These are phyloP conservation scores for Venturia nashicola DNA, from an alignment of 2,329 filamentous ascomycete genomes.

Conservation along the genomic window DNA sequence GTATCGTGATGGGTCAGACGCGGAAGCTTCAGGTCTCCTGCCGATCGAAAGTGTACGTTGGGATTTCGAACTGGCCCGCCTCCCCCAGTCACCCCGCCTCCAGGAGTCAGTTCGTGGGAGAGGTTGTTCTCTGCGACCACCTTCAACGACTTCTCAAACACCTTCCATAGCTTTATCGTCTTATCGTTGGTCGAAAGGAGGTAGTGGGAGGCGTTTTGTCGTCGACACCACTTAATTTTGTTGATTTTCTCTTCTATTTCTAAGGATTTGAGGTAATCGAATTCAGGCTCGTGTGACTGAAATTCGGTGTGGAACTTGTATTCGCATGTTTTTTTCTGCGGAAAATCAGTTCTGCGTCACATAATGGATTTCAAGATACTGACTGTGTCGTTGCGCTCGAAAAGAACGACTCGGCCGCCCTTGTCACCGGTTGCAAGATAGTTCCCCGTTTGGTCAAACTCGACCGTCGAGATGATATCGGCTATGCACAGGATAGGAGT, in stretches of 20 bases:
- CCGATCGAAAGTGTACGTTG: conserved; percentile 63
- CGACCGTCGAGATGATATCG: conserved; percentile 84
- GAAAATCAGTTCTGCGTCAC: conserved; percentile 20
- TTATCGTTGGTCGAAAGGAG: conserved; percentile 98
- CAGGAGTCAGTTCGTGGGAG: conserved; percentile 82
- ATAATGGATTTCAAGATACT: conserved; percentile 21
- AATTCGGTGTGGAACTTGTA: conserved; percentile 99
- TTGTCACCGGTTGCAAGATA: conserved; percentile 87
- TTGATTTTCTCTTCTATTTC: conserved; percentile 99
- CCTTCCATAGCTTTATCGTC: conserved; percentile 99
- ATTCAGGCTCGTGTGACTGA: conserved; percentile 98
- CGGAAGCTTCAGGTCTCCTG: conserved; percentile 80
- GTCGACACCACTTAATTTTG: conserved; percentile 99
- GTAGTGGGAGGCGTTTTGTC: conserved; percentile 97
- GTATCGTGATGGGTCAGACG: conserved; percentile 97
- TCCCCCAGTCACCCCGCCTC: conserved; percentile 54
- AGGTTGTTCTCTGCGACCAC: conserved; percentile 98
- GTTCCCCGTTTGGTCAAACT: conserved; percentile 83
- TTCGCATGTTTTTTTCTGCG: conserved; percentile 98
- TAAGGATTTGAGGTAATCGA: conserved; percentile 97
- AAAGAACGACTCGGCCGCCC: conserved; percentile 72
- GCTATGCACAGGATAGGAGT: conserved; percentile 33
- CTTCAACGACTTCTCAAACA: conserved; percentile 98
- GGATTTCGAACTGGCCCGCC: conserved; percentile 67
- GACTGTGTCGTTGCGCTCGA: conserved; percentile 93